These are phyloP conservation scores for Nakazawaea ishiwadae DNA, from an alignment of 805 yeast genomes.

Conservation along the genomic window DNA sequence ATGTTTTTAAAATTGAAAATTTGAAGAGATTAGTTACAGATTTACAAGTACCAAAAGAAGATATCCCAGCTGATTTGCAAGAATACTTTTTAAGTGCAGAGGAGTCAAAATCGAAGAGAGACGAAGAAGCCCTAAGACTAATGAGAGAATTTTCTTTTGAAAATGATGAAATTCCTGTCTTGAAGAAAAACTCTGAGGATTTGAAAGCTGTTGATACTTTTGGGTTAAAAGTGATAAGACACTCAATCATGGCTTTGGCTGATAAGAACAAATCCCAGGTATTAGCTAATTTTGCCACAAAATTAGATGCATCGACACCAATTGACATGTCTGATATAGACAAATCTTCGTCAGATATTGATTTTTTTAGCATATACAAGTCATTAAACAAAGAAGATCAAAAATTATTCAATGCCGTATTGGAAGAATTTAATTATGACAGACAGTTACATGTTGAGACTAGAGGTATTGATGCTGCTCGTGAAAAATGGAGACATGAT, in stretches of 20 bases:
- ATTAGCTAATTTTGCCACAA: conserved; percentile 6
- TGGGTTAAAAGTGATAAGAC: conserved; percentile 76
- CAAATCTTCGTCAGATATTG: conserved; percentile 24
- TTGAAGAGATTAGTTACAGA: conserved; percentile 25
- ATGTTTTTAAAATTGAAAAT: conserved; percentile 45
- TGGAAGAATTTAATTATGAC: conserved; percentile 66
- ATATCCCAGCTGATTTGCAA: conserved; percentile 31
- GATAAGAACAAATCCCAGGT: conserved; percentile 19
- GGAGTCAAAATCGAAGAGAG: conserved; percentile 11
- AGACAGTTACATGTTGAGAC: conserved; percentile 77
- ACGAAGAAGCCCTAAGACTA: conserved; percentile 1
- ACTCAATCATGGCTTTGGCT: conserved; percentile 54
- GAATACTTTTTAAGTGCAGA: conserved; percentile 19
- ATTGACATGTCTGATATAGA: conserved; percentile 8
- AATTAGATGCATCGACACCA: conserved; percentile 6
- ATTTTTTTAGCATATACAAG: conserved; percentile 66
- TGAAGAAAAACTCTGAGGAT: conserved; percentile 51
- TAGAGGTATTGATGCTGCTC: conserved; percentile 79
- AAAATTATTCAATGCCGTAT: conserved; percentile 53
- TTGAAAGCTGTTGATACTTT: conserved; percentile 68
- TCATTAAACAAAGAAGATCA: conserved; percentile 43
- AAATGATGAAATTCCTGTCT: conserved; percentile 25
- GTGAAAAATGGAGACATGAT: conserved; percentile 83
- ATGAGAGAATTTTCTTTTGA: conserved; percentile 17
- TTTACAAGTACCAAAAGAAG: conserved; percentile 16